Evolutionary conservation across 1,284 basidiomycete genomes (phyloP), one percentile per base, ranked within the genome.

Genomic region (Cryptococcus floricola): DNA sequence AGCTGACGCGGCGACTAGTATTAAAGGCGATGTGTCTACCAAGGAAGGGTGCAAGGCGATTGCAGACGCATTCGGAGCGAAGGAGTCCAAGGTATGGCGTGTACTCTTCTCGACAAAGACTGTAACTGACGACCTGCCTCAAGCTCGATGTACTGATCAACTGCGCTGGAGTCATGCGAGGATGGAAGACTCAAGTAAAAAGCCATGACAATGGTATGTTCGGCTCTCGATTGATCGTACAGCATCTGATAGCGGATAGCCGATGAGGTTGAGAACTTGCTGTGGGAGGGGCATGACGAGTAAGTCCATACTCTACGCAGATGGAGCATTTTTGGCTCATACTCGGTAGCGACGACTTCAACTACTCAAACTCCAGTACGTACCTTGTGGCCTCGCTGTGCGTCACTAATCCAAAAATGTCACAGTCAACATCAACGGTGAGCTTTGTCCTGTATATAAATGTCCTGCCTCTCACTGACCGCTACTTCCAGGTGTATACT

Each of bases 21-120:
- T 76, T n/a, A 67, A 71, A 50, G 76, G 73, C 9, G 76, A 77
- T 50, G 70, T 77, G 3, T 60, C 67, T 2, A 67, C 71, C 50
- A 76, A 76, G 57, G 65, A 65, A 12, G 65, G 66, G 10, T 66
- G 66, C 50, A 59, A 61, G 52, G 67, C 65, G 37, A 67, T 75
- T 39, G 67, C 65, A 34, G 66, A 70, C 7, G 61, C 64, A 2
- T 61, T 74, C 23, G 62, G 62, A 9, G 64, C 55, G 10, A 65
- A 68, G 48, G 62, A 65, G 52, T 53, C 56, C 7, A 63, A 58
- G 46, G 55, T 58, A 54, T 50, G n/a, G 14, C 18, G 12, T 38
- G 9, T 38, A 25, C 38, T 19, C n/a, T 28, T 5, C 13, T 13
- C 27, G 16, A 27, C 8, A 12, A 19, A 16, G 25, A 23, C 19